Base-by-base conservation (phyloP, 192 early-diverging fungal genomes). In the Coemansia sp. region DNA sequence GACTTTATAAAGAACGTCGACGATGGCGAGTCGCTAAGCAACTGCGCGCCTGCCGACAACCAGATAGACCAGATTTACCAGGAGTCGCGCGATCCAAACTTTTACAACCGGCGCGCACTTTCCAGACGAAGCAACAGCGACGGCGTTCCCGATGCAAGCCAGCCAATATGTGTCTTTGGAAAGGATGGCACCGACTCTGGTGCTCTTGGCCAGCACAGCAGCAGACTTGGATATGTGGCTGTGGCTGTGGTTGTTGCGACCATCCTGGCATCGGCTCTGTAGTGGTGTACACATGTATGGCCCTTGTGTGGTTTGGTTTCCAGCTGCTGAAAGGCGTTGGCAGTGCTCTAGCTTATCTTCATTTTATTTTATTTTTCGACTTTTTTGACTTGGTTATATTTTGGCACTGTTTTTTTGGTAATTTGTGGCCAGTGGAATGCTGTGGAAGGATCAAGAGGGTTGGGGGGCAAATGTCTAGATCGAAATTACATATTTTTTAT, bases 1-100 rank as follows among this genome's bases (percentile, higher is more conserved):
- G 68, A 81, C 74, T 81, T 81, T 76, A 81, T 81, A 17, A 39
- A 37, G 5, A 46, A 64, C 42, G 9, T 63, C 5, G 79, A 81
- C 55, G 65, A 68, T 50, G 79, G 79, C 37, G n/a, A 55, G 13
- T 49, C 56, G 61, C 67, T 61, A 32, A 70, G 54, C 37, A 76
- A 81, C 74, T 81, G 79, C 42, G 79, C 63, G 37, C 79, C 79
- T 14, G 68, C 61, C 65, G 74, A 81, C 44, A 11, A 39, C 20
- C 64, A 72, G 61, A 74, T 81, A 40, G 70, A 81, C 61, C 62
- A 8, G 22, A 69, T 81, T 46, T 81, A 67, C 59, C 38, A 63
- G 17, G 56, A 62, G 37, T 76, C 79, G 64, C 70, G 79, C 40
- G 64, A 81, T 32, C 79, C 79, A 13, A 61, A 63, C 45, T 81